Evolutionary conservation across 2,329 filamentous ascomycete genomes (phyloP).

Genomic region (Colletotrichum scovillei): DNA sequence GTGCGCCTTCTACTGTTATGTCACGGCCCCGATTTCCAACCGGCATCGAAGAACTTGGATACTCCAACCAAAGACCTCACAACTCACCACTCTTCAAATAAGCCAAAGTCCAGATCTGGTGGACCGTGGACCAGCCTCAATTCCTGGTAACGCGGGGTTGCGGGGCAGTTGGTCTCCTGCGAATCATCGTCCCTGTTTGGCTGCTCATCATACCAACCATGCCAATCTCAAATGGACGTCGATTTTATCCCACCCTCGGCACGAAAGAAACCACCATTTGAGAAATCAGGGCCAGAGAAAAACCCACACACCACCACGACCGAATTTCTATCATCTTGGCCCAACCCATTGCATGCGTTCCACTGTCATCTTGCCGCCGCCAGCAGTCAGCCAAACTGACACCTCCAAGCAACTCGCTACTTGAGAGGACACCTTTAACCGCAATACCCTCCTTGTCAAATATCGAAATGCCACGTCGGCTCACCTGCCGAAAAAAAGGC

Average conservation of each 20-base stretch:
- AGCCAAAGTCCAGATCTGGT: constrained; percentile 25
- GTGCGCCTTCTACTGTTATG: background rate
- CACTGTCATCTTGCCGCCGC: constrained; percentile 5
- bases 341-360: background rate
- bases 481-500: constrained; percentile 10
- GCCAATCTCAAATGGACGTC: constrained; percentile 8
- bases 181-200: constrained; percentile 33
- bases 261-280: background rate
- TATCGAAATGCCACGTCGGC: constrained; percentile 7
- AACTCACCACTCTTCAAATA: constrained; percentile 11
- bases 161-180: constrained; percentile 31
- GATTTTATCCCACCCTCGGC: constrained; percentile 1
- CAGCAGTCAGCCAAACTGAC: background rate
- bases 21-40: background rate
- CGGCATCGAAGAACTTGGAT: background rate
- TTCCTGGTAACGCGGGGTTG: constrained; percentile 35
- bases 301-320: background rate
- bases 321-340: background rate
- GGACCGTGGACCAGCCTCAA: constrained; percentile 29
- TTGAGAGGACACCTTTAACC: background rate
- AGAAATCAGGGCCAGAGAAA: constrained; percentile 3
- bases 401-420: background rate
- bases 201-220: constrained; percentile 11
- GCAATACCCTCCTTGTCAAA: background rate
- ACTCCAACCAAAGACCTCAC: background rate